phyloP scores from a whole-genome alignment of 805 yeast species.

The Teunomyces aglyptinius region DNA sequence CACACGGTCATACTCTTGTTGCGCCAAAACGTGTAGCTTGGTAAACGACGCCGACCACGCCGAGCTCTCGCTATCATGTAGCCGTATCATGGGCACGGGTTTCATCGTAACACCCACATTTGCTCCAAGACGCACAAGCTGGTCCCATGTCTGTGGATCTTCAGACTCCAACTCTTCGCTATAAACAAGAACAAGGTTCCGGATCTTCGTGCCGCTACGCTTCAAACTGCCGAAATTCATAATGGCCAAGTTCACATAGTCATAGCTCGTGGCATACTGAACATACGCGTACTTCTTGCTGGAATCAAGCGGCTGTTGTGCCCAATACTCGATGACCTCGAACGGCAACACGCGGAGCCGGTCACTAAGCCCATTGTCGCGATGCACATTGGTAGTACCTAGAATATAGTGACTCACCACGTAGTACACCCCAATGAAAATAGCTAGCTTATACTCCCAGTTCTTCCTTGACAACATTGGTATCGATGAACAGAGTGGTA shows the following conservation, averaged over 20 bases:
- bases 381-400: conserved; percentile 11
- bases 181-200: conserved; percentile 48
- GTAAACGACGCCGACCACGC: conserved; percentile 55
- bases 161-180: conserved; percentile 14
- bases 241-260: conserved; percentile 52
- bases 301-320: conserved; percentile 5
- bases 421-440: conserved; percentile 19
- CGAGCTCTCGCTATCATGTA: conserved; percentile 15
- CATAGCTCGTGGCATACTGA: conserved; percentile 55
- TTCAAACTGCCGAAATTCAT: conserved; percentile 41
- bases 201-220: conserved; percentile 33
- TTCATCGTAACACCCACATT: conserved; percentile 24
- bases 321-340: conserved; percentile 18
- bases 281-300: conserved; percentile 49
- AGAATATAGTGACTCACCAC: conserved; percentile 17
- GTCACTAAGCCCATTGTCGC: conserved; percentile 12
- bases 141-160: conserved; percentile 12
- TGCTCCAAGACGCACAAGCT: conserved; percentile 12
- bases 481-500: too few relatives aligned
- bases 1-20: conserved; percentile 49
- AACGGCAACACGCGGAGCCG: conserved; percentile 22
- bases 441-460: conserved; percentile 26
- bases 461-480: conserved; percentile 8
- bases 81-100: conserved; percentile 18
- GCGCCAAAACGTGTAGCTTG: conserved; percentile 52